Conservation (phyloP, 2,329 filamentous ascomycete genomes). For the Trichoderma sp. region DNA sequence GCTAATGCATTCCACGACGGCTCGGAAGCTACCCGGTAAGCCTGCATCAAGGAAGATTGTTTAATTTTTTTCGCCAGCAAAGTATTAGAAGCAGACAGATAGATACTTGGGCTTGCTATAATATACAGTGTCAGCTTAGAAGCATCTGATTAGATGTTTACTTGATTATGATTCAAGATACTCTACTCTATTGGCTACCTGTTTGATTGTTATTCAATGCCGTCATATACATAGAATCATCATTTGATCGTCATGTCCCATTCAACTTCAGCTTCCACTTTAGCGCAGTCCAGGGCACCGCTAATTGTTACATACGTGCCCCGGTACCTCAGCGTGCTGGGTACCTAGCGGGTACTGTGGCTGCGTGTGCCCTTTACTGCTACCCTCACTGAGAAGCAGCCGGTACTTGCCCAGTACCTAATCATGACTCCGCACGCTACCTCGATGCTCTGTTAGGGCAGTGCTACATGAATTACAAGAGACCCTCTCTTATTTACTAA, state of each 20-base stretch:
- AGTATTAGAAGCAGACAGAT: background rate
- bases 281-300: background rate
- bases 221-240: background rate
- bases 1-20: conserved; percentile 15
- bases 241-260: background rate
- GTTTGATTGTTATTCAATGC: background rate
- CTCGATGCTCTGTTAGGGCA: background rate
- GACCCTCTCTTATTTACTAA: background rate
- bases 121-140: background rate
- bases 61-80: background rate
- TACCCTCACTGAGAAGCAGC: background rate
- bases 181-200: background rate
- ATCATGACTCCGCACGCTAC: background rate
- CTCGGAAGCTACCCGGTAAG: conserved; percentile 4
- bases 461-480: background rate
- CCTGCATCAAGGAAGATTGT: background rate
- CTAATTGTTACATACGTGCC: background rate
- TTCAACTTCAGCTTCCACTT: background rate
- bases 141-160: background rate
- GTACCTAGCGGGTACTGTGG: background rate
- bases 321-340: background rate
- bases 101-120: background rate
- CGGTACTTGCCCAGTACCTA: background rate
- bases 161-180: background rate
- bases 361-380: background rate